A percentile compares a stretch with the other conserved stretches of the same genome.
These are phyloP conservation scores for Suaeda aralocaspica DNA, from an alignment of 148 eudicot species.

Conservation along the genomic window DNA sequence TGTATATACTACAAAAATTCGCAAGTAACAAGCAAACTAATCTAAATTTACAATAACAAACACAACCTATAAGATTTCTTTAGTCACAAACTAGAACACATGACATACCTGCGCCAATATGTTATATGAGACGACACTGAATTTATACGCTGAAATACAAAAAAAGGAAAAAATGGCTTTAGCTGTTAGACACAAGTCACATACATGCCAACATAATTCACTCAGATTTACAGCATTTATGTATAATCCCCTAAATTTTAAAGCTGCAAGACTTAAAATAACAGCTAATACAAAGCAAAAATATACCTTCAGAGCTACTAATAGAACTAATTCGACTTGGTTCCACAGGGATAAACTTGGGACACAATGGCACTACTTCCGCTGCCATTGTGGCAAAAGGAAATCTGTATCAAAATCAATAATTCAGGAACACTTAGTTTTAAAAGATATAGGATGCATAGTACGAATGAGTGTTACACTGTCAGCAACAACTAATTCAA, in stretches of 20 bases:
- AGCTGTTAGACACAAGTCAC: neutral
- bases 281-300: neutral
- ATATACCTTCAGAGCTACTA: slow-evolving; percentile 51
- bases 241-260: neutral
- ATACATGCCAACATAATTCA: neutral
- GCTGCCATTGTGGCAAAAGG: slow-evolving; percentile 44
- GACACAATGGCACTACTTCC: slow-evolving; percentile 37
- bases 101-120: slow-evolving; percentile 82
- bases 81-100: neutral
- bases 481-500: neutral
- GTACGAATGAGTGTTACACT: neutral
- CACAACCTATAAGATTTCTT: no score
- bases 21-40: neutral
- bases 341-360: slow-evolving; percentile 68
- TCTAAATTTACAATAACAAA: slow-evolving; percentile 1
- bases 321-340: slow-evolving; percentile 51
- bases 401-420: slow-evolving; percentile 28
- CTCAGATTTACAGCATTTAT: neutral
- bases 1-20: neutral
- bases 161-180: neutral
- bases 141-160: slow-evolving; percentile 56
- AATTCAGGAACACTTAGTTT: neutral
- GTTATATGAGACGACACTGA: slow-evolving; percentile 83
- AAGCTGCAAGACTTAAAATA: neutral
- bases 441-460: neutral